These are phyloP conservation scores for Porcisia deanei DNA, from an alignment of 208 protist species.

Conservation along the genomic window DNA sequence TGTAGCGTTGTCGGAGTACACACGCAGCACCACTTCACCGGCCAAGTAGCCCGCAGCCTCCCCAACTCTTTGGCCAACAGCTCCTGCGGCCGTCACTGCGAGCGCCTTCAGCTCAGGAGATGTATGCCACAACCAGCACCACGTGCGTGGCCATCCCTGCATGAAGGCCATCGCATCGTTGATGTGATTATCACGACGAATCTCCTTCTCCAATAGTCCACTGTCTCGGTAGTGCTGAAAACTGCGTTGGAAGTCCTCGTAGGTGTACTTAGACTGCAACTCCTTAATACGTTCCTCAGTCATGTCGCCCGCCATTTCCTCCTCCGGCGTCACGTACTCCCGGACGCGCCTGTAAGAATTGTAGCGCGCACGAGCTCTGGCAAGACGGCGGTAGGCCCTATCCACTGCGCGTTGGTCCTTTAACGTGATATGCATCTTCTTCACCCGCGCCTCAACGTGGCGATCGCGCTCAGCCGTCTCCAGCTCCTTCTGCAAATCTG, in stretches of 20 bases:
- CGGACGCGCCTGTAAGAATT: constrained; percentile 42
- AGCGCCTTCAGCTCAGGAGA: constrained; percentile 42
- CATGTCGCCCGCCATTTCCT: constrained; percentile 49
- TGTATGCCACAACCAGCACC: constrained; percentile 44
- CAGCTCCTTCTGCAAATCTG: constrained; percentile 26
- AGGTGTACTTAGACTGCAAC: constrained; percentile 43
- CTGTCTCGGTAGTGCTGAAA: constrained; percentile 69
- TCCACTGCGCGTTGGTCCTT: constrained; percentile 59
- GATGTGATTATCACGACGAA: constrained; percentile 62
- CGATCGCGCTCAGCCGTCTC: constrained; percentile 31
- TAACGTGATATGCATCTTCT: constrained; percentile 48
- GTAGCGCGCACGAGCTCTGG: constrained; percentile 46
- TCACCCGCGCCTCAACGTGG: constrained; percentile 32
- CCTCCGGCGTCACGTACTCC: constrained; percentile 35
- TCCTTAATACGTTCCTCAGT: constrained; percentile 44
- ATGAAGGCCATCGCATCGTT: constrained; percentile 63
- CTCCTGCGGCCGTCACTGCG: constrained; percentile 25
- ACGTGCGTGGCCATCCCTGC: constrained; percentile 68
- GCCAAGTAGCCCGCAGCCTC: constrained; percentile 65
- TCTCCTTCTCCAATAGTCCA: constrained; percentile 61
- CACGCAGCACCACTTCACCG: constrained; percentile 70
- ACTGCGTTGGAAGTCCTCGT: constrained; percentile 48
- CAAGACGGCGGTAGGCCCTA: constrained; percentile 48
- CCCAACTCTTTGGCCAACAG: constrained; percentile 50
- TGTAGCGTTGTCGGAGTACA: constrained; percentile 65